Conservation (phyloP, 768 basidiomycete species). For the Leccinum variicolor region DNA sequence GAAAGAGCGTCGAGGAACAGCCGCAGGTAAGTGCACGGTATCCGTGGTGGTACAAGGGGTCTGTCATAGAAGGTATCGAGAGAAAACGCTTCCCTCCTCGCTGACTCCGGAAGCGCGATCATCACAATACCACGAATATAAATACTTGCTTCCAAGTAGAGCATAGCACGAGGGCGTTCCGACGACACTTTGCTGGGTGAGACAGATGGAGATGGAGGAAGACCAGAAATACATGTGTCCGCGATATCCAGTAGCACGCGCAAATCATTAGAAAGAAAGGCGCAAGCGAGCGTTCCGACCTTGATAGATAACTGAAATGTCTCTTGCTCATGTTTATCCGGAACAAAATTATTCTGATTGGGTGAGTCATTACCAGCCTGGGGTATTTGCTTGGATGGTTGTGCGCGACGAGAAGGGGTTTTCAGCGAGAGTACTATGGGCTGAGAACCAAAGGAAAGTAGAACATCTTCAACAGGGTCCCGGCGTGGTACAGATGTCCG, state of each 20-base stretch:
- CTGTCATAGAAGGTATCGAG: slow-evolving; percentile 48
- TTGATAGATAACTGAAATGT: slow-evolving; percentile 39
- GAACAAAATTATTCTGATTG: slow-evolving; percentile 4
- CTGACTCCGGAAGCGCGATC: slow-evolving; percentile 40
- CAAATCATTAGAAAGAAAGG: slow-evolving; percentile 56
- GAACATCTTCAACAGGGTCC: slow-evolving; percentile 36
- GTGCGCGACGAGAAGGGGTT: slow-evolving; percentile 37
- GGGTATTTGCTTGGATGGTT: slow-evolving; percentile 7
- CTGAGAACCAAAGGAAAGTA: slow-evolving; percentile 62
- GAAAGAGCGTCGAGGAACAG: slow-evolving; percentile 42
- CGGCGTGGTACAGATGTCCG: slow-evolving; percentile 6
- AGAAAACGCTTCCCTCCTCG: slow-evolving; percentile 4
- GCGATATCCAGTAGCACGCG: slow-evolving; percentile 43
- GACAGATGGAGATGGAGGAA: slow-evolving; percentile 15
- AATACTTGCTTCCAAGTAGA: slow-evolving; percentile 34
- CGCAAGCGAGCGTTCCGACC: slow-evolving; percentile 52
- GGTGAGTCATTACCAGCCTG: slow-evolving; percentile 2
- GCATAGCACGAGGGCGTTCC: slow-evolving; percentile 18
- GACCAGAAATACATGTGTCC: slow-evolving; percentile 30
- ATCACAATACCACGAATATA: slow-evolving; percentile 45
- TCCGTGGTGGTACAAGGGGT: slow-evolving; percentile 56
- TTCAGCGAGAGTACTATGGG: slow-evolving; percentile 56
- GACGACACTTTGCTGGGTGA: slow-evolving; percentile 11
- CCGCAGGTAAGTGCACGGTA: slow-evolving; percentile 51
- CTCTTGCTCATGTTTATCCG: slow-evolving; percentile 23